Base-by-base conservation (phyloP, 768 basidiomycete species). In the Leccinum subgranulosum region DNA sequence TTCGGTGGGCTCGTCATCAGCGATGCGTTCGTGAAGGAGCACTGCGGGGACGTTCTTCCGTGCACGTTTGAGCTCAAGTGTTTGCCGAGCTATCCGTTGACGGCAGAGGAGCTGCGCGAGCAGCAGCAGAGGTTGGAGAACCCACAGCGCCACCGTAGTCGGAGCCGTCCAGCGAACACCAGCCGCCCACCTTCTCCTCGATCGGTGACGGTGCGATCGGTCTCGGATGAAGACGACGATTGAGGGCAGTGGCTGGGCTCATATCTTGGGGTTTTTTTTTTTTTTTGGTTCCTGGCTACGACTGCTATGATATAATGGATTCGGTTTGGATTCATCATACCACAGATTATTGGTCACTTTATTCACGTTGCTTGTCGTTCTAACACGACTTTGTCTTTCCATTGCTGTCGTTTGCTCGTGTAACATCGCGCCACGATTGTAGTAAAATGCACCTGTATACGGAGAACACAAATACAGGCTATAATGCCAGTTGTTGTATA, bases 61-160 rank as follows among this genome's bases (percentile, higher is more conserved):
- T 83, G 84, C 70, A 81, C 81, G 53, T 83, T 86, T 61, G 81
- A 84, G 61, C 63, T 90, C 55, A 75, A 77, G 62, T 87, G 85
- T 65, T 53, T 76, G 33, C 70, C 66, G 45, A 72, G 74, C 34
- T 81, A 80, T 61, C 73, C 77, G 27, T 69, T 83, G 70, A 81
- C 78, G 39, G 73, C 75, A 58, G 72, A 79, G 51, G 86, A 87
- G 68, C 53, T 77, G 25, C 72, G 72, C 55, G 82, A 84, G 34
- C 76, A 79, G 58, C 78, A 79, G 51, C 73, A 62, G 17, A 69
- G 80, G 25, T 47, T 59, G 29, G 69, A 69, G 12, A 64, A 68
- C 49, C 55, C 60, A 1, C 43, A 51, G n/a, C 58, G 58, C 12
- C 60, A 55, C 27, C 68, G 63, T 0, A 68, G 67, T 46, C 62